A percentile compares a stretch with the other conserved stretches of the same genome.
These are phyloP conservation scores for Patellifolia procumbens DNA, from an alignment of 179 eudicot species.

Conservation along the genomic window DNA sequence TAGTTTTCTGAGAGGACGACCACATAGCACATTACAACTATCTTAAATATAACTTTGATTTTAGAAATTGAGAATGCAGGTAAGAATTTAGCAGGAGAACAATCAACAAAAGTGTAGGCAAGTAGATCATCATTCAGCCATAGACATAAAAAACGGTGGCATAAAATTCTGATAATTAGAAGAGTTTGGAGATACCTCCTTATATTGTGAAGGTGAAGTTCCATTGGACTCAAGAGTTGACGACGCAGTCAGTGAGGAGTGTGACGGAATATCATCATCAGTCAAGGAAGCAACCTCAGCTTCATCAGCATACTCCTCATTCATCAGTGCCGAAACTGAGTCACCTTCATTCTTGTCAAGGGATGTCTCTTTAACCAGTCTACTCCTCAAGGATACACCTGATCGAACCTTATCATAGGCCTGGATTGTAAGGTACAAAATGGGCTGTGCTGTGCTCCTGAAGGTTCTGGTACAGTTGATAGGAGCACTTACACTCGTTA, in stretches of 20 bases:
- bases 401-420: slow-evolving; percentile 53
- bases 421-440: slow-evolving; percentile 63
- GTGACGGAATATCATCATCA: slow-evolving; percentile 83
- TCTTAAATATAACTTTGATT: neutral
- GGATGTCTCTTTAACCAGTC: slow-evolving; percentile 51
- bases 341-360: slow-evolving; percentile 55
- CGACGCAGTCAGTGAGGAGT: slow-evolving; percentile 63
- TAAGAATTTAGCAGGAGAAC: neutral
- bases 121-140: neutral
- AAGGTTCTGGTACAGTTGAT: slow-evolving; percentile 70
- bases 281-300: slow-evolving; percentile 68
- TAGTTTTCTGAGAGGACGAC: neutral
- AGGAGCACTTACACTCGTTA: slow-evolving; percentile 45
- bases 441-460: slow-evolving; percentile 65
- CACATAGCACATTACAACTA: slow-evolving; percentile 9
- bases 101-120: neutral
- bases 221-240: slow-evolving; percentile 53
- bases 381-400: slow-evolving; percentile 51
- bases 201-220: slow-evolving; percentile 40
- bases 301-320: slow-evolving; percentile 86
- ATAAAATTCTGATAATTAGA: slow-evolving; percentile 3
- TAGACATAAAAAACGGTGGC: neutral
- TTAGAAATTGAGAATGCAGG: neutral
- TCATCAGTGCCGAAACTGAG: slow-evolving; percentile 67
- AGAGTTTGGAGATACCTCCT: slow-evolving; percentile 47